Evolutionary conservation across 2,329 filamentous ascomycete genomes (phyloP).

Genomic region (Pezizomycotina sp.): DNA sequence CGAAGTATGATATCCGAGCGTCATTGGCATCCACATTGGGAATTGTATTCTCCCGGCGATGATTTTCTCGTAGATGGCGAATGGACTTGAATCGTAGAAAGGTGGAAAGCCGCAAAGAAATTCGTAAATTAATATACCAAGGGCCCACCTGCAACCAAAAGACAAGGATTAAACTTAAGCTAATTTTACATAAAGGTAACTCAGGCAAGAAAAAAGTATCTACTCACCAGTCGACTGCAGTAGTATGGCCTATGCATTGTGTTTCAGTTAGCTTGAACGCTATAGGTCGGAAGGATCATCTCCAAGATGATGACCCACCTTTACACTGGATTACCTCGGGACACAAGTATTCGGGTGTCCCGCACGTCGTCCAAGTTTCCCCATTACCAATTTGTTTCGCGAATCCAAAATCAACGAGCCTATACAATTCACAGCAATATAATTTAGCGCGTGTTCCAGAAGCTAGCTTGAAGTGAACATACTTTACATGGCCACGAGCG

Average conservation of each 20-base stretch:
- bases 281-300: no score
- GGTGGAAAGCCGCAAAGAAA: constrained; percentile 72
- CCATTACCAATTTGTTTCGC: constrained; percentile 56
- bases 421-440: constrained; percentile 27
- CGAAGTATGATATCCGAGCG: constrained; percentile 60
- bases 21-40: constrained; percentile 43
- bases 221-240: constrained; percentile 72
- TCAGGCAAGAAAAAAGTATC: no score
- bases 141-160: no score
- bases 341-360: constrained; percentile 68
- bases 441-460: neutral
- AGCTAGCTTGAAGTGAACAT: neutral
- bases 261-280: no score
- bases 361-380: constrained; percentile 71
- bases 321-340: constrained; percentile 75
- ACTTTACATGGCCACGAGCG: constrained; percentile 50
- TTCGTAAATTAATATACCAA: constrained; percentile 70
- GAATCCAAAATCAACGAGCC: constrained; percentile 72
- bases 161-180: no score
- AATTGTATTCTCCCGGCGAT: constrained; percentile 63
- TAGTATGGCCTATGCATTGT: constrained; percentile 53
- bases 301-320: no score
- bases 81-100: constrained; percentile 74
- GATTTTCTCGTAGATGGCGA: constrained; percentile 76
- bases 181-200: no score